Base-by-base conservation (phyloP, 2,329 filamentous ascomycete species). In the Colletotrichum tanaceti region DNA sequence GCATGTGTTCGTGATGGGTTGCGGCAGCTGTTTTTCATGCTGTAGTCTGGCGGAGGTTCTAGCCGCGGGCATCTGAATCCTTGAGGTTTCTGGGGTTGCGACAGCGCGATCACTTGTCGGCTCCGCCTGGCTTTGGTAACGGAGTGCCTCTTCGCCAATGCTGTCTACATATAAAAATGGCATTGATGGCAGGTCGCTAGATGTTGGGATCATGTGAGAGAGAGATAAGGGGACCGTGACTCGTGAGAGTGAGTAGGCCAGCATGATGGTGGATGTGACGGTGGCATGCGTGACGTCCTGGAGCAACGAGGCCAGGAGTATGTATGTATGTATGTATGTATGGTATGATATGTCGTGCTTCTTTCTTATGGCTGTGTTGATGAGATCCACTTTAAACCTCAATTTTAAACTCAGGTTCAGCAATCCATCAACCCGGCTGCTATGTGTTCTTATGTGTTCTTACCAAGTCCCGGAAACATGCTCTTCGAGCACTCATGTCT, bases 401-500 rank as follows among this genome's bases (percentile, higher is more conserved):
- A 49, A 14, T 10, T 41, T 13, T n/a, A 20, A 18, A 35, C 39
- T 5, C 63, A 50, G 41, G 18, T 20, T 24, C 14, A 24, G 7
- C 6, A 22, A 16, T 38, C 6, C 20, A 16, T 20, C 38, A 39
- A 63, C 32, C 9, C 9, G 9, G 32, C 32, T 35, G 32, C 1
- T 35, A 10, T 35, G 32, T 35, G 9, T 35, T 35, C 2, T 35
- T 35, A n/a, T n/a, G n/a, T n/a, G n/a, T n/a, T n/a, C n/a, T n/a
- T n/a, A n/a, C n/a, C 24, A 39, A 39, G 39, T 16, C 24, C 35
- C 20, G 47, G 32, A 32, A 58, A 53, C 3, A 68, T 68, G 65
- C 54, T 64, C 24, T 54, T 65, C n/a, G 38, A 72, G 20, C 49
- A 68, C 39, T 71, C 71, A 18, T 58, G 68, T 13, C 28, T 70